Percentiles rank a stretch among this genome's conserved stretches.
Evolutionary conservation across 805 yeast genomes (phyloP).

Genomic region (Candida chauliodis): DNA sequence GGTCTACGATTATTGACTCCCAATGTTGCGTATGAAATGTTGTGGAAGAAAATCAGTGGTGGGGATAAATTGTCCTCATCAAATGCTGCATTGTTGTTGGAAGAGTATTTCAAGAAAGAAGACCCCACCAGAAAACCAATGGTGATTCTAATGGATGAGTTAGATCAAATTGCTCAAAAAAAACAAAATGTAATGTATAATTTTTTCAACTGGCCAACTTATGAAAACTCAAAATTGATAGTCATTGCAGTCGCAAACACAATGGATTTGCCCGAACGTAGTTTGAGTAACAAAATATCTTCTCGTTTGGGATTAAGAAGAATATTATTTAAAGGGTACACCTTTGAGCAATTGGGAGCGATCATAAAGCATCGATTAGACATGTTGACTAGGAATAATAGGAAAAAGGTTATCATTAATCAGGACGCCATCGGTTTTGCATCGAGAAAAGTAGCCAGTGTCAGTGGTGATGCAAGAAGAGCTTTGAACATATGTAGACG

Average conservation of each 20-base stretch:
- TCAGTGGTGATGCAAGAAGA: conserved; percentile 95
- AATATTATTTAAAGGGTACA: conserved; percentile 85
- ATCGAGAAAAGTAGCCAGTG: conserved; percentile 90
- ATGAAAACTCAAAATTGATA: conserved; percentile 70
- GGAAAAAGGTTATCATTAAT: conserved; percentile 44
- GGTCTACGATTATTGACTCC: conserved; percentile 85
- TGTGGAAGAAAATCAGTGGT: conserved; percentile 70
- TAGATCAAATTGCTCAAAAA: conserved; percentile 84
- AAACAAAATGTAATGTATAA: conserved; percentile 88
- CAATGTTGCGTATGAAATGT: conserved; percentile 70
- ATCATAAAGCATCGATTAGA: conserved; percentile 74
- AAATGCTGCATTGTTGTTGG: conserved; percentile 65
- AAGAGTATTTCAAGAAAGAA: conserved; percentile 55
- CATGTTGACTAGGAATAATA: conserved; percentile 27
- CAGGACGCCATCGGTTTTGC: conserved; percentile 88
- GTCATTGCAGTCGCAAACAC: conserved; percentile 95
- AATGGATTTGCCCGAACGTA: conserved; percentile 93
- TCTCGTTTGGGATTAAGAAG: conserved; percentile 87
- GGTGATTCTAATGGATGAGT: conserved; percentile 83
- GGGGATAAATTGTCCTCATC: conserved; percentile 55
- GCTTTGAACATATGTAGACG: conserved; percentile 84
- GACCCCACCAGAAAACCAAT: conserved; percentile 46
- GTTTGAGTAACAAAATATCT: conserved; percentile 81
- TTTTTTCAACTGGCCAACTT: conserved; percentile 96
- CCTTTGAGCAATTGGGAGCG: conserved; percentile 67